phyloP scores from a whole-genome alignment of 2,329 filamentous ascomycete species.

The Akanthomyces dipterigenus region DNA sequence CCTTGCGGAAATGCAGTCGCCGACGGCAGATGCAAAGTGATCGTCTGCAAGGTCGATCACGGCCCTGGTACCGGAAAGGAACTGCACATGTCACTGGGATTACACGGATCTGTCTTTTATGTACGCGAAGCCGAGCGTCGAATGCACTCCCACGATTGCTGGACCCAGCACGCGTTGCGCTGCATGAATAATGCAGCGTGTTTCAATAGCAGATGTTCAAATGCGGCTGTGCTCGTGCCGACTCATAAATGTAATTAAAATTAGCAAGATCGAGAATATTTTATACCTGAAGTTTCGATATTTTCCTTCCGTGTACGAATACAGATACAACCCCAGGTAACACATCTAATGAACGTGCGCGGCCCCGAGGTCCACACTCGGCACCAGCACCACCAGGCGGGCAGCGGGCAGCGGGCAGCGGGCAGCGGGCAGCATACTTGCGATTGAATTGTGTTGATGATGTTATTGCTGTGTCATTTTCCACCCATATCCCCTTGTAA shows the following conservation, averaged over 20 bases:
- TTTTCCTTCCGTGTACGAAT: too few species aligned
- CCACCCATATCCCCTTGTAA: background rate
- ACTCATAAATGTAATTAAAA: background rate
- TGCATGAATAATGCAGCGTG: background rate
- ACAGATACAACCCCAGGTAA: background rate
- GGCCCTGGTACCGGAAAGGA: background rate
- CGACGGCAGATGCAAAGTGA: background rate
- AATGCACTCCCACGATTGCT: background rate
- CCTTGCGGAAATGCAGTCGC: background rate
- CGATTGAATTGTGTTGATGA: background rate
- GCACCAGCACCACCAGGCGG: too few species aligned
- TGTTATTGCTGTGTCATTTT: too few species aligned
- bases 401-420: too few species aligned
- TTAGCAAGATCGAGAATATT: too few species aligned
- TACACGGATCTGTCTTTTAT: background rate
- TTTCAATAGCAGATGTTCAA: conserved; percentile 2
- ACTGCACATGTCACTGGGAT: background rate
- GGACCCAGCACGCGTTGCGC: background rate
- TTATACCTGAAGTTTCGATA: too few species aligned
- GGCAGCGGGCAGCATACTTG: background rate
- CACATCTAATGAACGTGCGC: background rate
- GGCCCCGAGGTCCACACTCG: background rate
- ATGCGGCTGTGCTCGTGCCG: background rate
- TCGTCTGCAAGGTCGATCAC: background rate
- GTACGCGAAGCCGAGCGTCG: background rate